Evolutionary conservation across 2,329 filamentous ascomycete genomes (phyloP), one percentile per base, ranked within the genome.

Genomic region (Botrytis fabae): DNA sequence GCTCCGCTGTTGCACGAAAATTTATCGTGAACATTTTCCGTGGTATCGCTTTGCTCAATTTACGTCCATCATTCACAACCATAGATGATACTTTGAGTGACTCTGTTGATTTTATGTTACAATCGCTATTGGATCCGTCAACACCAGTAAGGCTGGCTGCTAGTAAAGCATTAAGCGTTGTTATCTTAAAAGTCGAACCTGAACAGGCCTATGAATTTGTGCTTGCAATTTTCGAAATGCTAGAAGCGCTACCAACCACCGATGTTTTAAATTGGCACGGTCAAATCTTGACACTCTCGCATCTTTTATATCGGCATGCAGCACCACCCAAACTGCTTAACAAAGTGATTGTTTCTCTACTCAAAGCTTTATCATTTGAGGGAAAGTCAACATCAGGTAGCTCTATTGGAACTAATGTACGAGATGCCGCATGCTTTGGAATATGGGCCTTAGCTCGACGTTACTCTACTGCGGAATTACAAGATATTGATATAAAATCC

Each of bases 341-440:
- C 0, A 87, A 91, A 71, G 93, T 97, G 60, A 85, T 97, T 3
- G 90, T 92, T 73, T 91, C 92, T 2, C 85, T 98, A 25, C 83
- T 97, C 0, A 87, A 93, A 16, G 95, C 94, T 0, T 85, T 98
- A 40, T 90, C 90, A 0, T 99, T 98, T 80, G 95, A 99, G 81
- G 94, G 97, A 79, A 88, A 95, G 73, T 93, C 92, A 63, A 89
- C 93, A 0, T 94, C 93, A 4, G 95, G 96, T n/a, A 90, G 88
- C 20, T 95, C 93, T 4, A 86, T 95, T 18, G 96, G 96, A 2
- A 92, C 93, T 1, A 97, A 97, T 77, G 95, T 99, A 25, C 90
- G 96, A 64, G 96, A 99, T 83, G 95, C 96, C 20, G 94, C 96
- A 4, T 98, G 95, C 81, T 99, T 98, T 81, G 96, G 96, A 10